A percentile compares a stretch with the other conserved stretches of the same genome.
These are phyloP conservation scores for Penicillium flavigenum DNA, from an alignment of 495 filamentous ascomycete genomes.

Conservation along the genomic window DNA sequence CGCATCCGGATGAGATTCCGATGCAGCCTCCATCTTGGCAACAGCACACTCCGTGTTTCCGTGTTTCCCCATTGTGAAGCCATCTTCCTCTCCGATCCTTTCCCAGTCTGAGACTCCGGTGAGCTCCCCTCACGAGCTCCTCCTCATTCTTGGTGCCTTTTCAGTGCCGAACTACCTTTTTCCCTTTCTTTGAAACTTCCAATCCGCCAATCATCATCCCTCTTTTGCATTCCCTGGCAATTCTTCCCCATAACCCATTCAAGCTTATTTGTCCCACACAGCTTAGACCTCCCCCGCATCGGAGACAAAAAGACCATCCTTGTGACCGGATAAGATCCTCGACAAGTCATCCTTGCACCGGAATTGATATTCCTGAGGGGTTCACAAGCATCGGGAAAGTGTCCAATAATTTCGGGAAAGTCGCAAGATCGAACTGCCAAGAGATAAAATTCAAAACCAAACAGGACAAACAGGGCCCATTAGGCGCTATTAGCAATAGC, in stretches of 20 bases:
- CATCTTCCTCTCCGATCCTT: conserved; percentile 30
- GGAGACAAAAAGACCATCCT: neutral
- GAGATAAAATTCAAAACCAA: neutral
- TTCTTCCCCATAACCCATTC: neutral
- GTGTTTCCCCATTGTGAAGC: conserved; percentile 16
- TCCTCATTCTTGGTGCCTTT: neutral
- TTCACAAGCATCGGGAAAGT: neutral
- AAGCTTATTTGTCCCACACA: conserved; percentile 9
- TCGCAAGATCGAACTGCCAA: neutral
- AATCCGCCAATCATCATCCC: conserved; percentile 15
- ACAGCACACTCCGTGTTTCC: conserved; percentile 7
- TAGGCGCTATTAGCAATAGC: conserved; percentile 16
- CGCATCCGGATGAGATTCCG: neutral
- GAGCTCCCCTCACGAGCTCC: conserved; percentile 16
- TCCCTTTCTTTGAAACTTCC: neutral
- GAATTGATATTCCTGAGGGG: conserved; percentile 2
- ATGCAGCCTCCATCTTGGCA: conserved; percentile 13
- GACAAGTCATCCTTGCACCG: neutral
- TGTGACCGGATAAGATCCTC: neutral
- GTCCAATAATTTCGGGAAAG: neutral
- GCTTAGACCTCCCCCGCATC: conserved; percentile 9
- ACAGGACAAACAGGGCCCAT: neutral
- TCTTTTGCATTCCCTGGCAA: neutral
- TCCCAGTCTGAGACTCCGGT: conserved; percentile 33
- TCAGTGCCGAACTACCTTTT: neutral